Evolutionary conservation across 129 eudicot species (phyloP).

Genomic region (Arctium minus): DNA sequence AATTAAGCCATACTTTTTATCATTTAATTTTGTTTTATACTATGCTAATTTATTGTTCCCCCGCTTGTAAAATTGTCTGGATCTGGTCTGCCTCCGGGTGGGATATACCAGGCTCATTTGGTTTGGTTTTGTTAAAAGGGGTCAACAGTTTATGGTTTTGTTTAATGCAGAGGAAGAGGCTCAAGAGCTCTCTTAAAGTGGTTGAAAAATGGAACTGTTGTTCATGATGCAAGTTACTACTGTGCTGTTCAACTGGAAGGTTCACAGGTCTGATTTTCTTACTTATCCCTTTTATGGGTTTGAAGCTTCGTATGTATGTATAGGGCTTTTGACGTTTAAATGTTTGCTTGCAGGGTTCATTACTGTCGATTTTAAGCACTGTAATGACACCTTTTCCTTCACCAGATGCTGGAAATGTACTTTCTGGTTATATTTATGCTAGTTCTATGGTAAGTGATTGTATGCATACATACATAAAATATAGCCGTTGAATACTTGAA

Average conservation of each 20-base stretch:
- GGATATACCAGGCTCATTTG: not conserved
- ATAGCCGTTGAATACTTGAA: not conserved
- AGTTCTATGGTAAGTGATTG: constrained; percentile 62
- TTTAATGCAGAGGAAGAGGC: constrained; percentile 79
- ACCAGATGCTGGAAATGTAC: constrained; percentile 35
- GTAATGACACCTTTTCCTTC: constrained; percentile 56
- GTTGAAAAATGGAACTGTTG: constrained; percentile 57
- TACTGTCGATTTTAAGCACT: constrained; percentile 48
- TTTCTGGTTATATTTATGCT: constrained; percentile 57
- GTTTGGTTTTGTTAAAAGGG: not conserved
- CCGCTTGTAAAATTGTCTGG: no score
- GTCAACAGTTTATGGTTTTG: not conserved
- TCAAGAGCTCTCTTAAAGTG: constrained; percentile 88
- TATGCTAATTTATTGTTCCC: no score
- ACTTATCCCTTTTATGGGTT: constrained; percentile 1
- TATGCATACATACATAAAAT: not conserved
- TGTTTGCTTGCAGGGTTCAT: constrained; percentile 48
- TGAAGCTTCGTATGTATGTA: not conserved
- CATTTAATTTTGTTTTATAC: no score
- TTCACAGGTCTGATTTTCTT: constrained; percentile 56
- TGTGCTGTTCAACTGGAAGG: constrained; percentile 83
- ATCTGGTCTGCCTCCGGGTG: no score
- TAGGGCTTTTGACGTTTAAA: not conserved
- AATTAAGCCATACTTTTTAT: no score
- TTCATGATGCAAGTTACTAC: constrained; percentile 88